Evolutionary conservation across 257 asterid species (phyloP), one percentile per base, ranked within the genome.

Genomic region (Ocimum tenuiflorum): DNA sequence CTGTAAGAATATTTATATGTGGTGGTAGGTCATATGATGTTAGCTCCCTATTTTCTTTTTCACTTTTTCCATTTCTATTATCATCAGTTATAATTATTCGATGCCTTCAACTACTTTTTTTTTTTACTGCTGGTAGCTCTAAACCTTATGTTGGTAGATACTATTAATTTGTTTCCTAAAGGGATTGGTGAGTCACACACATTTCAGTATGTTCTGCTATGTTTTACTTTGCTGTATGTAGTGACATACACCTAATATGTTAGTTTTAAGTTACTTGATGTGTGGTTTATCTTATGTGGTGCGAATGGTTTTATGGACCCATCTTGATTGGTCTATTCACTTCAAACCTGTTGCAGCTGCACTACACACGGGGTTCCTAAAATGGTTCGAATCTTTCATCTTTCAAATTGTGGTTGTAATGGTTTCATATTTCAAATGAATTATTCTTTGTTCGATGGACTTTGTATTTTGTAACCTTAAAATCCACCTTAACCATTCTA

Each of bases 1-100:
- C 96, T 53, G 96, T 89, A 17, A 92, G 97, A 63, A 76, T 92
- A 75, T 92, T 92, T 75, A 92, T 92, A 53, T 97, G 98, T 56
- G 98, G 98, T 50, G 98, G 98, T 89, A 77, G 60, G 95, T 82
- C 71, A 60, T 38, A 7, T 7, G 11, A 63, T 72, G 10, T 60
- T 66, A 36, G 46, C 54, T 8, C 7, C 50, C 53, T 55, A 60
- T 7, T 2, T 11, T 10, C n/a, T n/a, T n/a, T 15, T 13, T 49
- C 42, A 7, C 14, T 14, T 48, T 31, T 41, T 1, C 41, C 22
- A 6, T 1, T 58, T 18, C 4, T n/a, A 18, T 55, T n/a, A 6
- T 68, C 46, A 22, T 11, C 19, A 6, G 3, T 63, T 23, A 19
- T 41, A 6, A 48, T 41, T 41, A 11, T 18, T 17, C 22, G 36